These are phyloP conservation scores for Candida quercuum DNA, from an alignment of 805 yeast genomes.

Conservation along the genomic window DNA sequence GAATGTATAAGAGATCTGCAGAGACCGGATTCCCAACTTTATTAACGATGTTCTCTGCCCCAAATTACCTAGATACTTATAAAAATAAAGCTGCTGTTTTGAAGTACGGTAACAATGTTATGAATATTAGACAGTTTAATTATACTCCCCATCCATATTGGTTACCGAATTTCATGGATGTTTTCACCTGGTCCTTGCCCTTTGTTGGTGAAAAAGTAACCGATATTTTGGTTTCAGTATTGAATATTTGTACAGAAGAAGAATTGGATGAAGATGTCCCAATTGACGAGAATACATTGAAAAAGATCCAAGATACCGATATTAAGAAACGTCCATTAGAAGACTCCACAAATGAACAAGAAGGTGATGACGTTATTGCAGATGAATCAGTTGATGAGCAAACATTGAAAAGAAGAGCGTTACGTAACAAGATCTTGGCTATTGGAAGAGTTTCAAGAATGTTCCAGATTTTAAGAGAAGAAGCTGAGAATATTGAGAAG, in stretches of 20 bases:
- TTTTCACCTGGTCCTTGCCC: conserved; percentile 94
- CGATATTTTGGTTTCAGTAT: conserved; percentile 83
- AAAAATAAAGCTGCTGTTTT: conserved; percentile 94
- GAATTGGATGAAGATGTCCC: conserved; percentile 78
- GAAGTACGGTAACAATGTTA: conserved; percentile 84
- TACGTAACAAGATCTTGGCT: conserved; percentile 86
- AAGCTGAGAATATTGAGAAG: conserved; percentile 78
- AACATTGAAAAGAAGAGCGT: conserved; percentile 41
- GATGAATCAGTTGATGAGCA: conserved; percentile 17
- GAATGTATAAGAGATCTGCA: conserved; percentile 85
- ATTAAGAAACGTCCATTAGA: conserved; percentile 4
- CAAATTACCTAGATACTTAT: conserved; percentile 87
- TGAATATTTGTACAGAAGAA: conserved; percentile 93
- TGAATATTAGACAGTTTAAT: conserved; percentile 94
- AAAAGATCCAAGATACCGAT: conserved; percentile 7
- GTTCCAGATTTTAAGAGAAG: conserved; percentile 85
- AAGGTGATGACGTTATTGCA: background rate
- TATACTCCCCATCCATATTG: conserved; percentile 93
- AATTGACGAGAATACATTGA: conserved; percentile 25
- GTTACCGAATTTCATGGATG: conserved; percentile 96
- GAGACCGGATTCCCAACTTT: conserved; percentile 86
- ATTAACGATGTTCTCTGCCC: conserved; percentile 91
- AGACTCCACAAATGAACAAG: background rate
- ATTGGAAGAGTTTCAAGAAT: conserved; percentile 94
- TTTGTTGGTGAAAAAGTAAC: conserved; percentile 96